Base-by-base conservation (phyloP, 768 basidiomycete genomes). In the Suillus sp. region DNA sequence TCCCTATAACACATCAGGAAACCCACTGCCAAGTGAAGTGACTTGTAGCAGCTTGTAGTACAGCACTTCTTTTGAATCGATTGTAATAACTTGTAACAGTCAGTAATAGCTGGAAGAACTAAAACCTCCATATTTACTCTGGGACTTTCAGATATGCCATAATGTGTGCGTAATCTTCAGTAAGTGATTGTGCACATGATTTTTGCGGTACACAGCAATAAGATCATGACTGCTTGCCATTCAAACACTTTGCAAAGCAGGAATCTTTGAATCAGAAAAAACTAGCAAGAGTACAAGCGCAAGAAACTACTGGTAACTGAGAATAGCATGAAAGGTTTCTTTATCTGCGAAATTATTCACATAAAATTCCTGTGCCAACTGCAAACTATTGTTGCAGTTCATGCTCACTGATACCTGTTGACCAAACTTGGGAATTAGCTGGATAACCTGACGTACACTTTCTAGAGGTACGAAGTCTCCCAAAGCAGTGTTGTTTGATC, bases 341-440 rank as follows among this genome's bases (percentile, higher is more conserved):
- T 47, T 47, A 47, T 47, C n/a, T 47, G 63, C 57, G 9, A 64
- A 64, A 16, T 57, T 64, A n/a, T 64, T 64, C 20, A 64, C 42
- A 42, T 60, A 64, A 27, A 54, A 64, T 18, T 59, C 18, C 3
- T 27, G 25, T 0, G 18, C 54, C 7, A 56, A 25, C 32, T 62
- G 54, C 62, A 62, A 16, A 43, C 18, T 40, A 35, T 62, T 62
- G 27, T 62, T 9, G 27, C 42, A 32, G 10, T 34, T 56, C 32
- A 56, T 56, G 13, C 10, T 11, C 1, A 16, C 14, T 56, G 54
- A 14, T 56, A 38, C 32, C 54, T 34, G 6, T 37, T 2, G 9
- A 27, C 60, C 30, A 1, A 54, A 62, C 55, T 43, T 62, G 8
- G 61, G 61, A 34, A 62, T 48, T 20, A 62, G 54, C 30, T 62